Evolutionary conservation across 768 basidiomycete species (phyloP).

Genomic region (Cystobasidium onofrii): DNA sequence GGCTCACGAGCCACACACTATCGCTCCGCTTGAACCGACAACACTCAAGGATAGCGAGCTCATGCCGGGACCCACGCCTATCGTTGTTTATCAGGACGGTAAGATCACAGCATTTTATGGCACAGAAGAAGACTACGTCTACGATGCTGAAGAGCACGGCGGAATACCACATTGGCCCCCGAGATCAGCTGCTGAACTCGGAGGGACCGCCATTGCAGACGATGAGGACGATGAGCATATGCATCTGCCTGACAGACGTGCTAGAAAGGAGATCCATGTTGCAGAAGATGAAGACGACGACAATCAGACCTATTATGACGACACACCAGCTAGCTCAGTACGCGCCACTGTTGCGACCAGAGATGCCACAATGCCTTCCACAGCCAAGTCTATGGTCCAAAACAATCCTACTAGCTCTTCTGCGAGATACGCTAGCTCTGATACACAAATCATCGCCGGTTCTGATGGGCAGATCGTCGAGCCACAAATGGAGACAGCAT

Average conservation of each 20-base stretch:
- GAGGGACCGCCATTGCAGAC: slow-evolving; percentile 1
- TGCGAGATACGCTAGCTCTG: not conserved
- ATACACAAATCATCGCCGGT: not conserved
- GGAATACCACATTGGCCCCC: slow-evolving; percentile 6
- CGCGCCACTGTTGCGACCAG: not conserved
- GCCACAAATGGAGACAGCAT: not conserved
- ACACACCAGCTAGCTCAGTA: not conserved
- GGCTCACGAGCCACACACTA: slow-evolving; percentile 54
- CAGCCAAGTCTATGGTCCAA: not conserved
- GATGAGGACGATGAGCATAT: not conserved
- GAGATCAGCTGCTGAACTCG: not conserved
- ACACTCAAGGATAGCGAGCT: slow-evolving; percentile 64
- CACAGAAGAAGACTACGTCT: slow-evolving; percentile 28
- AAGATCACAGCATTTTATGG: slow-evolving; percentile 27
- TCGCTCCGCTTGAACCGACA: slow-evolving; percentile 68
- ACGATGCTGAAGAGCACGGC: slow-evolving; percentile 27
- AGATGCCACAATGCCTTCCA: not conserved
- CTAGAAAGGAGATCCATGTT: not conserved
- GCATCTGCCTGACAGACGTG: not conserved
- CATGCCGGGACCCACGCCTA: slow-evolving; percentile 45
- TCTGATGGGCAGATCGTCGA: not conserved
- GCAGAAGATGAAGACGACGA: not conserved
- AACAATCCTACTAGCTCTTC: not conserved
- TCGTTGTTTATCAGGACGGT: slow-evolving; percentile 42
- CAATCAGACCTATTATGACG: not conserved